phyloP scores from a whole-genome alignment of 441 rosid species.

The Melastoma candidum region DNA sequence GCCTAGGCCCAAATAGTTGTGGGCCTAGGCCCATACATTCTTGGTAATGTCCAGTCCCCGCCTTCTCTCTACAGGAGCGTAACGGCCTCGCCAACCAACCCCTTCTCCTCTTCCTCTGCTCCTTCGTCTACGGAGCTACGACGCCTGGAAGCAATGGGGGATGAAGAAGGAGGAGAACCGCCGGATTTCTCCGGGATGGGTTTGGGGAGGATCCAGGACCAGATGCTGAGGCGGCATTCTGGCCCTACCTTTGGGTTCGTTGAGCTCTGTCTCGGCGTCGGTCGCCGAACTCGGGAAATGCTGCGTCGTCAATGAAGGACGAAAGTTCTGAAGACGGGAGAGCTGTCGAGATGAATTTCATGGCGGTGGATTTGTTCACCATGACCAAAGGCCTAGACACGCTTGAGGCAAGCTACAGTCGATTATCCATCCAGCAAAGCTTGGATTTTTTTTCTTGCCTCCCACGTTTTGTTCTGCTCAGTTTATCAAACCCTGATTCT shows the following conservation, averaged over 20 bases:
- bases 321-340: conserved; percentile 62
- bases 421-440: no score
- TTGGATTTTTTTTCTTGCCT: no score
- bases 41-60: no score
- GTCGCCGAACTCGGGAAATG: conserved; percentile 44
- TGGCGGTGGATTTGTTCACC: conserved; percentile 74
- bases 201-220: conserved; percentile 47
- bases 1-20: no score
- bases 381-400: conserved; percentile 47
- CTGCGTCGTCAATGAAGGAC: conserved; percentile 39
- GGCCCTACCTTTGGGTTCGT: conserved; percentile 79
- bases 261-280: conserved; percentile 61
- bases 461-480: no score
- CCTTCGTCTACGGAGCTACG: conserved; percentile 26
- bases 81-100: not conserved
- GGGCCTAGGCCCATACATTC: no score
- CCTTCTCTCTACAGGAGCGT: not conserved
- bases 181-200: conserved; percentile 54
- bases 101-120: conserved; percentile 8
- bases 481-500: no score
- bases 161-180: conserved; percentile 24
- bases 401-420: conserved; percentile 31
- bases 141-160: conserved; percentile 89
- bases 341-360: conserved; percentile 53
- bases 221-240: conserved; percentile 46